phyloP scores from a whole-genome alignment of 2,329 filamentous ascomycete species.

The Fusarium proliferatum region DNA sequence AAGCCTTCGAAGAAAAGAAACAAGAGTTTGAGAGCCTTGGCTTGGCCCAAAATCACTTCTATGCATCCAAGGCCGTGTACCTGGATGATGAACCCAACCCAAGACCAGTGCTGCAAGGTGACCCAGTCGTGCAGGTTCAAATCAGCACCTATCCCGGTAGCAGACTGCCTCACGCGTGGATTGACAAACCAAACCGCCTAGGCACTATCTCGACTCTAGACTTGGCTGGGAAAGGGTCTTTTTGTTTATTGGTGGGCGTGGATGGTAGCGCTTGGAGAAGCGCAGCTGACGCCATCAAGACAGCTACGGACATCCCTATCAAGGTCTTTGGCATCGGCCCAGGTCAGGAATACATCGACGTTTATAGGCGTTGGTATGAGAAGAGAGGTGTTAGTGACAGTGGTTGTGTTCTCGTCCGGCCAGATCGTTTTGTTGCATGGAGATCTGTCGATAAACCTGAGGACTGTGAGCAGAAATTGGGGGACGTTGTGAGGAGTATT shows the following conservation, averaged over 20 bases:
- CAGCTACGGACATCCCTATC: not conserved
- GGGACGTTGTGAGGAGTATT: not conserved
- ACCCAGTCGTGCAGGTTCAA: not conserved
- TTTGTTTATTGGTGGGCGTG: not conserved
- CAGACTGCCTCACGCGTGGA: not conserved
- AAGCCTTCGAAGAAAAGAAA: not conserved
- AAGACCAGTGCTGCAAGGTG: not conserved
- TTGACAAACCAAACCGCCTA: not conserved
- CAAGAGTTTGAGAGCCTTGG: not conserved
- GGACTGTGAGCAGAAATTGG: not conserved
- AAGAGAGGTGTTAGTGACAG: not conserved
- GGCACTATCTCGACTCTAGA: not conserved
- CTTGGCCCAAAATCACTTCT: not conserved
- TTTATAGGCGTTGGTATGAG: not conserved
- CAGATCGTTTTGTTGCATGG: not conserved
- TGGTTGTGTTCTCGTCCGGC: not conserved
- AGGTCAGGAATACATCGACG: not conserved
- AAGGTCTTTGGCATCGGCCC: not conserved
- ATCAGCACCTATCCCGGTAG: not conserved
- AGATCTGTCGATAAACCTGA: not conserved
- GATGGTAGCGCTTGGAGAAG: not conserved
- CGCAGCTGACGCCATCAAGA: rapidly evolving
- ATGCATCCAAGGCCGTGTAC: not conserved
- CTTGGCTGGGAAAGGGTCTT: not conserved
- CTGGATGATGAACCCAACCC: not conserved